Base-by-base conservation (phyloP, 208 protist species). In the Wallacemonas sp. region DNA sequence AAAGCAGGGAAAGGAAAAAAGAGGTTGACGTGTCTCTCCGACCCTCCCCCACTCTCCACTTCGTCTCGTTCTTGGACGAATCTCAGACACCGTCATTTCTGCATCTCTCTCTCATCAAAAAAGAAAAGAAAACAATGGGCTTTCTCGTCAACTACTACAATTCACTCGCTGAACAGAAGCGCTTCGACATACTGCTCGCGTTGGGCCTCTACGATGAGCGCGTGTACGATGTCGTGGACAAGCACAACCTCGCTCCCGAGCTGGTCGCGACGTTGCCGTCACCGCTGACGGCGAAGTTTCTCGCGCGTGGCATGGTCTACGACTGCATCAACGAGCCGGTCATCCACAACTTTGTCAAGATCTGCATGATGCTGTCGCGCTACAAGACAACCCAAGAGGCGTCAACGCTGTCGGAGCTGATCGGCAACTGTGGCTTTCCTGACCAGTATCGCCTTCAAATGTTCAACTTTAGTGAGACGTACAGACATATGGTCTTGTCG, bases 391-490 rank as follows among this genome's bases (percentile, higher is more conserved):
- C 89, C 21, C 78, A 87, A 52, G 88, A 95, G 64, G 87, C 73
- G 16, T 68, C 83, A n/a, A 79, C 78, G n/a, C 70, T 94, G 62
- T 65, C 88, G n/a, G 80, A 88, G 61, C 79, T 96, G 26, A 92
- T 96, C 30, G 83, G 84, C 38, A 93, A 79, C 74, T 92, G 83
- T 58, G 88, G 88, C 11, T 48, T 93, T 36, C 87, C 85, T 2
- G 86, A 94, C 68, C 79, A 88, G 52, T 92, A 96, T 73, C 83
- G 88, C 2, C 80, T 85, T 78, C 77, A 80, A 38, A 88, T 94
- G 80, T 93, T 94, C 73, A 93, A 90, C 70, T 92, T 91, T 68
- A 92, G 85, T 44, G 88, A 94, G 63, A 89, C 87, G 26, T 96
- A 93, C 65, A 78, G 87, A 4, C 88, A 93, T 69, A 92, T 96